Conservation (phyloP, 495 filamentous ascomycete genomes). For the Penicillium angulare region DNA sequence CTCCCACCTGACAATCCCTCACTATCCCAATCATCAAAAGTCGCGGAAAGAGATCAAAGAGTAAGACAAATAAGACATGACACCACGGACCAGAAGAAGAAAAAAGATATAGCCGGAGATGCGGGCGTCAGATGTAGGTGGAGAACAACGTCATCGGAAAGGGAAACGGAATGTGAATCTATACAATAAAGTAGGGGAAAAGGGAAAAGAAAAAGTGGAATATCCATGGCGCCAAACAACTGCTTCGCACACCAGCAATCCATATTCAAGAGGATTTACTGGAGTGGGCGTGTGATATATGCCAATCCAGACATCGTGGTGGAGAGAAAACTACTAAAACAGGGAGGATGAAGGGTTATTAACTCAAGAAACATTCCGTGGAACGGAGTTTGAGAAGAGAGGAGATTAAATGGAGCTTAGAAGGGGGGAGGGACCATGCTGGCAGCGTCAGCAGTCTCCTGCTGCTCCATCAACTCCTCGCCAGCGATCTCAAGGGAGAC, state of each 20-base stretch:
- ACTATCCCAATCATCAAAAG: conserved; percentile 17
- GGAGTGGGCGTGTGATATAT: conserved; percentile 24
- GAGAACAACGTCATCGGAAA: conserved; percentile 22
- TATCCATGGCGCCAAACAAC: conserved; percentile 46
- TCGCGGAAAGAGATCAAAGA: conserved; percentile 27
- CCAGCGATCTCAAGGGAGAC: conserved; percentile 88
- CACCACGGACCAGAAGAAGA: conserved; percentile 25
- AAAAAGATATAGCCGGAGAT: conserved; percentile 23
- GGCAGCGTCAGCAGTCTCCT: conserved; percentile 62
- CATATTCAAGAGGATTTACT: conserved; percentile 30
- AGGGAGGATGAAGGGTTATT: conserved; percentile 36
- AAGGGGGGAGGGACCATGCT: conserved; percentile 52
- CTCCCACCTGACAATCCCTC: conserved; percentile 21
- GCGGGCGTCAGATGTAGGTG: conserved; percentile 27
- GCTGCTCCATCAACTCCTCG: conserved; percentile 90
- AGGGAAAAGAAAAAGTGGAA: conserved; percentile 22
- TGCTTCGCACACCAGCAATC: conserved; percentile 36
- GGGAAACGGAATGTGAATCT: conserved; percentile 39
- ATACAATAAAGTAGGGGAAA: conserved; percentile 32
- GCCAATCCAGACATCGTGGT: conserved; percentile 30
- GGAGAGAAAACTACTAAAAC: conserved; percentile 50
- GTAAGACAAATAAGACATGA: conserved; percentile 24
- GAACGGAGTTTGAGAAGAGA: conserved; percentile 1
- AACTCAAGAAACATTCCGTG: conserved; percentile 17
- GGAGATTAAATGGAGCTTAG: conserved; percentile 45